Evolutionary conservation across 306 rosid species (phyloP), one percentile per base, ranked within the genome.

Genomic region (Glycine tomentella): DNA sequence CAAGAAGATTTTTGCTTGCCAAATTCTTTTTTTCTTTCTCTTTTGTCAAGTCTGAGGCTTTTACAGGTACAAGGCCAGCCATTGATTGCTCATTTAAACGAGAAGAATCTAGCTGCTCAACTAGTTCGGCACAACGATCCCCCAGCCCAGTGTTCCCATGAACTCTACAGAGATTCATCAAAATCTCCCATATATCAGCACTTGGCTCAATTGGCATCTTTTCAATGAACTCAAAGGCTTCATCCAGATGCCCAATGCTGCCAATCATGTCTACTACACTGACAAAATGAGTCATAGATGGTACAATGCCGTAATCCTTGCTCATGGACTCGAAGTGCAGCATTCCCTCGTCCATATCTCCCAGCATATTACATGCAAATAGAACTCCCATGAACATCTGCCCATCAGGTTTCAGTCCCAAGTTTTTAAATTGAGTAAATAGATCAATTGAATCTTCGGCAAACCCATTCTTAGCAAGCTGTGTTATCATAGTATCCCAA

Each of bases 81-180:
- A 84, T 90, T 70, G 94, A 87, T 55, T 90, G 89, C 69, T 93
- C 92, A 85, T 63, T 83, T 68, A 93, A 72, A 83, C 79, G 76
- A 55, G 92, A 85, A 31, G 93, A 74, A 67, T 90, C 94, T 15
- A 91, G 84, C 85, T 81, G 88, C 85, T 86, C 92, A 80, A 91
- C 88, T 73, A 93, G 76, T 83, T 90, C 97, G 63, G 88, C 91
- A 85, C 97, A 93, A 17, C 82, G 88, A 77, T 93, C 92, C 38
- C 94, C 97, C 63, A 93, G 88, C 81, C 85, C 93, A 75, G 69
- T 46, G 84, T 86, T 76, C 62, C 97, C 97, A 79, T 93, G 94
- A 84, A 88, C 81, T 86, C 97, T 90, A 80, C 92, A 90, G 13
- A 83, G 83, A 90, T 88, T 91, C 97, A 93, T 93, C 90, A 93